Evolutionary conservation across 371 early-diverging fungal genomes (phyloP).

Genomic region (Batkoa obscura): DNA sequence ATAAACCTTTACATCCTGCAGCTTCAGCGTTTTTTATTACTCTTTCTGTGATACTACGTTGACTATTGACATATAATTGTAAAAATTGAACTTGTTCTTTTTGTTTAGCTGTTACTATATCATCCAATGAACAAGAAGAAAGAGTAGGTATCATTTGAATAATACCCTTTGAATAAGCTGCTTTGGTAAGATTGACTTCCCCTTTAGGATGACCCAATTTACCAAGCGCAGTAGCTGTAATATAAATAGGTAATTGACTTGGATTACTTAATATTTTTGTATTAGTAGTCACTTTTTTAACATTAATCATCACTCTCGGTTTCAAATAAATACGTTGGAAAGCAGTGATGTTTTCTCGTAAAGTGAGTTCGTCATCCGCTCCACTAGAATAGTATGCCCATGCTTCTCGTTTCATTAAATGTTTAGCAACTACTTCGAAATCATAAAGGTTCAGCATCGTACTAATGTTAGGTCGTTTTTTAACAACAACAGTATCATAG

Average conservation of each 20-base stretch:
- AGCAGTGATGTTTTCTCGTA: slow-evolving; percentile 52
- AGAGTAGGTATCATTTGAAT: slow-evolving; percentile 55
- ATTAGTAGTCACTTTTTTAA: slow-evolving; percentile 33
- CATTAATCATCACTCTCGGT: slow-evolving; percentile 59
- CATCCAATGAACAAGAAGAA: slow-evolving; percentile 46
- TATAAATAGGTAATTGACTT: slow-evolving; percentile 25
- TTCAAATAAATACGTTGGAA: slow-evolving; percentile 56
- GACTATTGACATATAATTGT: slow-evolving; percentile 80
- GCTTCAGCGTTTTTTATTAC: slow-evolving; percentile 63
- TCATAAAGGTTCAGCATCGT: slow-evolving; percentile 50
- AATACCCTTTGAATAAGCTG: slow-evolving; percentile 22
- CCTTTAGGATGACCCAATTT: slow-evolving; percentile 59
- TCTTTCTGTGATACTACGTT: slow-evolving; percentile 43
- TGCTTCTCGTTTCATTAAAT: slow-evolving; percentile 33
- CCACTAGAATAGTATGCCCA: slow-evolving; percentile 78
- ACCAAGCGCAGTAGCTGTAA: slow-evolving; percentile 42
- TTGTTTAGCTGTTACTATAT: slow-evolving; percentile 24
- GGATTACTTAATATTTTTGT: slow-evolving; percentile 41
- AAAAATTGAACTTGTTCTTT: slow-evolving; percentile 25
- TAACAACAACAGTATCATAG: slow-evolving; percentile 12
- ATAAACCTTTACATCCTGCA: slow-evolving; percentile 63
- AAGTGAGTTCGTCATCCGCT: slow-evolving; percentile 64
- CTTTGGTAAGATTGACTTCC: slow-evolving; percentile 44
- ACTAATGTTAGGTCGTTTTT: slow-evolving; percentile 28
- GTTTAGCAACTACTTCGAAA: slow-evolving; percentile 49